A percentile compares a stretch with the other conserved stretches of the same genome.
Conservation (phyloP, 1,284 basidiomycete genomes). For the Tranzscheliella williamsii region DNA sequence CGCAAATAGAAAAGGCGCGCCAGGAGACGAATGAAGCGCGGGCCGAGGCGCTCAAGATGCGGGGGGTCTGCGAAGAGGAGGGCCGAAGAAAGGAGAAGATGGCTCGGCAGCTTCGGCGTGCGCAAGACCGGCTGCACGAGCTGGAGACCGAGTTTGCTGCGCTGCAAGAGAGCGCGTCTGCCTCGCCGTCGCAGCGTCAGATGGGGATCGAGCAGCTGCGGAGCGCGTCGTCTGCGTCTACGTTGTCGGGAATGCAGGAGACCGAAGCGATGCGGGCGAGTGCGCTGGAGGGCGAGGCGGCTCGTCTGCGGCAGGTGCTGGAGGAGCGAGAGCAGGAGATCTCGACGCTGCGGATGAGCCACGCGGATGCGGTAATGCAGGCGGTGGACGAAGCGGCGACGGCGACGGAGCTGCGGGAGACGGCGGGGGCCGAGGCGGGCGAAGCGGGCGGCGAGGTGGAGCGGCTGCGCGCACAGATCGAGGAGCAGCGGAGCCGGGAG, state of each 20-base stretch:
- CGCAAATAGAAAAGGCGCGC: constrained; percentile 37
- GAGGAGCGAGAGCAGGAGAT: constrained; percentile 27
- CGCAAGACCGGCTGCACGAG: constrained; percentile 21
- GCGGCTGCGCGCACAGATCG: constrained; percentile 18
- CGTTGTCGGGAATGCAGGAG: neutral
- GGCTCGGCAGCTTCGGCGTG: constrained; percentile 15
- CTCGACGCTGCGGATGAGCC: constrained; percentile 13
- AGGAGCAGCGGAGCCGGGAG: constrained; percentile 39
- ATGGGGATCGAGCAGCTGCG: neutral
- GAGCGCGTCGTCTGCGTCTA: neutral
- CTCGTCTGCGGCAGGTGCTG: constrained; percentile 6
- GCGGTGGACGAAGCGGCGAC: constrained; percentile 1
- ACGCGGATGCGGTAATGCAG: constrained; percentile 25
- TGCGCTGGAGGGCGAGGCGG: constrained; percentile 7
- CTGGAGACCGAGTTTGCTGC: constrained; percentile 6
- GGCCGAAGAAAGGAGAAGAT: constrained; percentile 31
- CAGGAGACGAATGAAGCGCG: constrained; percentile 18
- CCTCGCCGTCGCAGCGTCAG: neutral
- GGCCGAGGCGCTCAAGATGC: constrained; percentile 25
- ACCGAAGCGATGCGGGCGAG: neutral
- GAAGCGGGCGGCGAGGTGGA: constrained; percentile 7
- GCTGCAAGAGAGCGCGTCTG: neutral
- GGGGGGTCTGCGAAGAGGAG: constrained; percentile 23
- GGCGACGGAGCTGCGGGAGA: neutral
- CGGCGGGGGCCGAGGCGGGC: neutral